Evolutionary conservation across 192 early-diverging fungal genomes (phyloP).

Genomic region (Coemansia sp.): DNA sequence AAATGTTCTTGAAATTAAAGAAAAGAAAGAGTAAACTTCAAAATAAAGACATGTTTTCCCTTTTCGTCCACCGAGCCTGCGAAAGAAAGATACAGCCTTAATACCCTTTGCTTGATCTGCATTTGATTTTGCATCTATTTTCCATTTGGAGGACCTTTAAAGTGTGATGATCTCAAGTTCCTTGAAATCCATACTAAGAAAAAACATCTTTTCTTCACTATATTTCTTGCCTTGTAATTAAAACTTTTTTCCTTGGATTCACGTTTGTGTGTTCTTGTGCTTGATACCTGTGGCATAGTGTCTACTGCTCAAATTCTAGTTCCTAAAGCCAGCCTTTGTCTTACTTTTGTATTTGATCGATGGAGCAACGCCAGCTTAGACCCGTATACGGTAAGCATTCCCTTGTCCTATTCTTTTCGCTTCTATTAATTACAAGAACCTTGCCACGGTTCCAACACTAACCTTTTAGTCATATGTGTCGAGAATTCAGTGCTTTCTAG

Average conservation of each 20-base stretch:
- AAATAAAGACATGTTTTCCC: no score
- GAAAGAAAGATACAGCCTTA: neutral
- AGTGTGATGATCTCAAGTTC: neutral
- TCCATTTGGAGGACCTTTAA: neutral
- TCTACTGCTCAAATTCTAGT: neutral
- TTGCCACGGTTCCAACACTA: neutral
- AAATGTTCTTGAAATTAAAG: no score
- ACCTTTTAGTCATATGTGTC: neutral
- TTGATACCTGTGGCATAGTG: neutral
- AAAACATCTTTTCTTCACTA: neutral
- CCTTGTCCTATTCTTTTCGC: neutral
- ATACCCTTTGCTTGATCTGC: neutral
- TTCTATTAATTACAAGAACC: neutral
- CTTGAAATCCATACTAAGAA: neutral
- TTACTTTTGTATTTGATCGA: conserved; percentile 3
- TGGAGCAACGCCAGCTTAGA: conserved; percentile 39
- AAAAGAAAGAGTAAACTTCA: no score
- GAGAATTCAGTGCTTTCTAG: conserved; percentile 9
- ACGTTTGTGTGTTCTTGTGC: neutral
- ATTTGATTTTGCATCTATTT: neutral
- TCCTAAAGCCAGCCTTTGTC: neutral
- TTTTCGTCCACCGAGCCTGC: no score
- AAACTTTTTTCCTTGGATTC: neutral
- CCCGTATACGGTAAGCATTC: conserved; percentile 32
- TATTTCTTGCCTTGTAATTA: neutral